Conservation (phyloP, 148 eudicot genomes). For the Camellia lanceoleosa region DNA sequence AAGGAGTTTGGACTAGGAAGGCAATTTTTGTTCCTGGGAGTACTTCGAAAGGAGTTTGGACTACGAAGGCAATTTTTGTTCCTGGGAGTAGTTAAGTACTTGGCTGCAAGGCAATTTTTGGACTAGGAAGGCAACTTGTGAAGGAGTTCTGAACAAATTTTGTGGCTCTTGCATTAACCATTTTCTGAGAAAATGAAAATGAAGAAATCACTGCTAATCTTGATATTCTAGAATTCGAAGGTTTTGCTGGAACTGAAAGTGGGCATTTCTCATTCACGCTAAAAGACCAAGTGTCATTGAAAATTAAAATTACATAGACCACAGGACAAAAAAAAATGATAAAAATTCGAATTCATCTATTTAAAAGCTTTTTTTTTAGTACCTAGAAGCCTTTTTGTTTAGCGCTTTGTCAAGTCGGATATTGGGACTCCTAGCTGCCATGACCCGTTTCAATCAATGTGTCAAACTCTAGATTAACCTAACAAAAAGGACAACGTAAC, state of each 20-base stretch:
- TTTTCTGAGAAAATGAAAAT: slow-evolving; percentile 56
- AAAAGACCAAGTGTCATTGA: slow-evolving; percentile 10
- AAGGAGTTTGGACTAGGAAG: slow-evolving; percentile 42
- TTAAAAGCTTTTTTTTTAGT: not conserved
- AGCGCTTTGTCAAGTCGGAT: slow-evolving; percentile 55
- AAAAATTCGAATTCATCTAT: not conserved
- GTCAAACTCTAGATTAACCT: not conserved
- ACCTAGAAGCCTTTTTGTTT: slow-evolving; percentile 45
- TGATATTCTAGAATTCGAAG: slow-evolving; percentile 60
- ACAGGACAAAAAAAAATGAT: not conserved
- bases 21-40: slow-evolving; percentile 62
- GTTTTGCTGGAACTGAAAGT: slow-evolving; percentile 77
- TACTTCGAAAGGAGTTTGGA: slow-evolving; percentile 43
- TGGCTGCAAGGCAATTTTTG: too few species aligned
- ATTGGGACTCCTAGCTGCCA: slow-evolving; percentile 98
- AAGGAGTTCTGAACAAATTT: too few species aligned
- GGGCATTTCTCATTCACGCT: slow-evolving; percentile 65
- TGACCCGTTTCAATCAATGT: slow-evolving; percentile 44
- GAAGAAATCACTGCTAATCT: slow-evolving; percentile 59
- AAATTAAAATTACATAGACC: not conserved
- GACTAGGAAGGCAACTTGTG: too few species aligned
- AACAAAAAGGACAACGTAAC: not conserved
- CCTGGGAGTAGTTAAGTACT: slow-evolving; percentile 88
- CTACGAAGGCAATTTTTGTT: slow-evolving; percentile 45
- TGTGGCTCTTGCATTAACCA: slow-evolving; percentile 30